A percentile compares a stretch with the other conserved stretches of the same genome.
These are phyloP conservation scores for Triticum monococcum DNA, from an alignment of 176 grass and related monocot species.

Conservation along the genomic window DNA sequence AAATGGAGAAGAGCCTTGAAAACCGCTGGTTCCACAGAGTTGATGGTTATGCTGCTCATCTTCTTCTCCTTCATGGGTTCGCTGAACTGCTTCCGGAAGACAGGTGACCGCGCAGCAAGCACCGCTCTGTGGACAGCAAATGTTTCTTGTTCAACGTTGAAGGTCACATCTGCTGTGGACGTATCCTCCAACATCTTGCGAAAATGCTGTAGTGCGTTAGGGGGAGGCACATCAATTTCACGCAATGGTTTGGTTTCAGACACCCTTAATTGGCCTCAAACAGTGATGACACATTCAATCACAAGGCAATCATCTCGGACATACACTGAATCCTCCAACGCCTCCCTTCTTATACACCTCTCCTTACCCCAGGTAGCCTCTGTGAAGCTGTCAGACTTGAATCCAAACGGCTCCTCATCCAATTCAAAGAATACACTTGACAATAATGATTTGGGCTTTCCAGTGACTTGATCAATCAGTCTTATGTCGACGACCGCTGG, in stretches of 20 bases:
- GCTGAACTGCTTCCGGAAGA: slow-evolving; percentile 35
- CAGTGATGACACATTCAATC: slow-evolving; percentile 29
- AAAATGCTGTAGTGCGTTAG: slow-evolving; percentile 16
- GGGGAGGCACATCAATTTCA: neutral
- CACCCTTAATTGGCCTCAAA: neutral
- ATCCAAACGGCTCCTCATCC: neutral
- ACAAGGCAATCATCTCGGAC: slow-evolving; percentile 17
- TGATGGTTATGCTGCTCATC: neutral
- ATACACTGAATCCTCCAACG: slow-evolving; percentile 16
- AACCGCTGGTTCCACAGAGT: slow-evolving; percentile 24
- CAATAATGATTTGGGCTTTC: neutral
- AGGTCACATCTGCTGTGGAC: slow-evolving; percentile 20
- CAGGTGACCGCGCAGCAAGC: slow-evolving; percentile 35
- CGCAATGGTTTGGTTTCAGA: neutral
- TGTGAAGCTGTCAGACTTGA: neutral
- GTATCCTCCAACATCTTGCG: neutral
- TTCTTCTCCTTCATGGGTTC: neutral
- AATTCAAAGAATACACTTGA: neutral
- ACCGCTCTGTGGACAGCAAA: slow-evolving; percentile 33
- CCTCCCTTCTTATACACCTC: neutral
- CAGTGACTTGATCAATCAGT: slow-evolving; percentile 12
- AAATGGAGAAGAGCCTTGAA: slow-evolving; percentile 43
- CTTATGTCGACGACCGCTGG: neutral
- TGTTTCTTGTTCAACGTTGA: slow-evolving; percentile 11
- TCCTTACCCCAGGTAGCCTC: neutral